phyloP scores from a whole-genome alignment of 495 filamentous ascomycete genomes.

The Tuber umbilicatum region DNA sequence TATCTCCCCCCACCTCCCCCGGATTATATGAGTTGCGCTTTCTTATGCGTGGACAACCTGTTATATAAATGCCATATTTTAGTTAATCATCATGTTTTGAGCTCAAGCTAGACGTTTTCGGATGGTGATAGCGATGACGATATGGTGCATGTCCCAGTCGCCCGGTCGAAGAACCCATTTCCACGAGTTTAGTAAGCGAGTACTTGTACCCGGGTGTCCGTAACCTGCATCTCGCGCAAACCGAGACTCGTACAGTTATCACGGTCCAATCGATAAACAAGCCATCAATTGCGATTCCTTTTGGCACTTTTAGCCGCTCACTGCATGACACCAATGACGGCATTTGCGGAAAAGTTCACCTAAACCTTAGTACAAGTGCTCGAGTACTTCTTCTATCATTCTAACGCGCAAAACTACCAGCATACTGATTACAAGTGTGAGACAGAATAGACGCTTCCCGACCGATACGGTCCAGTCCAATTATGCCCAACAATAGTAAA shows the following conservation, averaged over 20 bases:
- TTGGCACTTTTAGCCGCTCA: neutral
- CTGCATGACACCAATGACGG: neutral
- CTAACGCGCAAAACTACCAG: neutral
- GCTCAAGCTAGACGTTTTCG: neutral
- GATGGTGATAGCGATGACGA: neutral
- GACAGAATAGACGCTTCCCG: neutral
- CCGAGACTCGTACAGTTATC: too few relatives aligned
- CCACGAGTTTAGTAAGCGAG: neutral
- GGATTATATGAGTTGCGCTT: conserved; percentile 3
- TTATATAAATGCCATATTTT: neutral
- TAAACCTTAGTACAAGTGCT: neutral
- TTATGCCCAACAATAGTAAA: neutral
- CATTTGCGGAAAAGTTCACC: neutral
- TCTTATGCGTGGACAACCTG: neutral
- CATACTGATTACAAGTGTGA: neutral
- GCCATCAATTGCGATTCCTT: neutral
- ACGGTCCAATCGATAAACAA: neutral
- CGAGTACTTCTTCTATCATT: neutral
- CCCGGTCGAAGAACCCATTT: neutral
- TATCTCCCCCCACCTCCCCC: neutral
- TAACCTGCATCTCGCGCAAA: neutral
- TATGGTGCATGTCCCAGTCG: neutral
- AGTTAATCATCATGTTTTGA: neutral
- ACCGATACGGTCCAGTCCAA: conserved; percentile 8
- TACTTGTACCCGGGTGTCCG: too few relatives aligned